These are phyloP conservation scores for Aspergillus sergii DNA, from an alignment of 2,329 filamentous ascomycete species.

Conservation along the genomic window DNA sequence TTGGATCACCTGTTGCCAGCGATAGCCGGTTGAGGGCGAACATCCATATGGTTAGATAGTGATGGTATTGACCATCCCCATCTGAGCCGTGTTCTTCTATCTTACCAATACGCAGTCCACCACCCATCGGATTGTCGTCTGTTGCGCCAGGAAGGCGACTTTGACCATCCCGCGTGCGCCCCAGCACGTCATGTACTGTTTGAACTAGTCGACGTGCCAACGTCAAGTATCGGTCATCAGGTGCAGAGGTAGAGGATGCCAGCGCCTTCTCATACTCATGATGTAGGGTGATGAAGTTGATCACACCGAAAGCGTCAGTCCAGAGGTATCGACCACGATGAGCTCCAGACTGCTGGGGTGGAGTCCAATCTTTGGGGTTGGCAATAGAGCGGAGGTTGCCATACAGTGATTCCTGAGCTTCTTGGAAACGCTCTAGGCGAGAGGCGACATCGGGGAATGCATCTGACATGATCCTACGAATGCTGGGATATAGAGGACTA, in stretches of 20 bases:
- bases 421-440: constrained; percentile 34
- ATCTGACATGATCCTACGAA: constrained; percentile 2
- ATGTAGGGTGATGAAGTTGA: constrained; percentile 61
- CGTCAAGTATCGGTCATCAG: constrained; percentile 48
- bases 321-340: constrained; percentile 63
- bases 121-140: constrained; percentile 54
- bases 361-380: constrained; percentile 47
- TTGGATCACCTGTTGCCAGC: constrained; percentile 48
- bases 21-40: constrained; percentile 61
- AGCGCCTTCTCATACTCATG: constrained; percentile 34
- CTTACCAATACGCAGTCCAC: constrained; percentile 63
- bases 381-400: constrained; percentile 37
- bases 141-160: constrained; percentile 55
- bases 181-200: constrained; percentile 57
- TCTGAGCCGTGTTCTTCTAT: constrained; percentile 51
- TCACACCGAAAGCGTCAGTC: constrained; percentile 63
- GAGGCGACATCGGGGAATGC: constrained; percentile 21
- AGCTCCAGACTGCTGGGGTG: constrained; percentile 55
- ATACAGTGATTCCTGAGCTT: constrained; percentile 45
- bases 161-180: constrained; percentile 53
- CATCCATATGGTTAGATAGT: constrained; percentile 66
- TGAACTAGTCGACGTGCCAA: constrained; percentile 53
- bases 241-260: constrained; percentile 4
- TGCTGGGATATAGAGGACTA: neutral
- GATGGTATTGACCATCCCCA: constrained; percentile 63